A percentile compares a stretch with the other conserved stretches of the same genome.
phyloP scores from a whole-genome alignment of 2,329 filamentous ascomycete species.

The Pestalotiopsis sp. region DNA sequence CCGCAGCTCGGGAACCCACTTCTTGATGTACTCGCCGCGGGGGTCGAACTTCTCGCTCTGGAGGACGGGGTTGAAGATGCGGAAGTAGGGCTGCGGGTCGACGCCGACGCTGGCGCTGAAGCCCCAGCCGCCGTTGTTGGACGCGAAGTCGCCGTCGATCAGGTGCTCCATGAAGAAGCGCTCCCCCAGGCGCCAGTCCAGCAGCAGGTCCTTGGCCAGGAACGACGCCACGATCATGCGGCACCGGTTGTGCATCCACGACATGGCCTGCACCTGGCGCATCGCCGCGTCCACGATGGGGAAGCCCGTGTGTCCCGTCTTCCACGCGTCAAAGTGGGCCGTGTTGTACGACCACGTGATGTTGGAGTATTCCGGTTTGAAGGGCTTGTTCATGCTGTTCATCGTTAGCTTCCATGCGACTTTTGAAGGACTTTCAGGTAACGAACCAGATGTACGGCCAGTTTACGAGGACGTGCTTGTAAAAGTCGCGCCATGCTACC shows the following conservation, averaged over 20 bases:
- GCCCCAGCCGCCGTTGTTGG: constrained; percentile 71
- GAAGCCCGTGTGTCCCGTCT: constrained; percentile 73
- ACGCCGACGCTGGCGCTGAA: constrained; percentile 56
- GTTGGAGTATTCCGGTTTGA: constrained; percentile 82
- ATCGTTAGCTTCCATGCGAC: constrained; percentile 16
- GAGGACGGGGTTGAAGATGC: constrained; percentile 83
- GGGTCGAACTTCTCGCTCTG: constrained; percentile 88
- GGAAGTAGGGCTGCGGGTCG: constrained; percentile 87
- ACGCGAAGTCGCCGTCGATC: constrained; percentile 79
- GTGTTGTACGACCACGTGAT: constrained; percentile 80
- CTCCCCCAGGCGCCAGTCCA: constrained; percentile 86
- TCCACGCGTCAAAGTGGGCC: constrained; percentile 74
- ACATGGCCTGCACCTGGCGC: constrained; percentile 70
- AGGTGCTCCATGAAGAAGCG: constrained; percentile 80
- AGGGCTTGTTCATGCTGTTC: constrained; percentile 61
- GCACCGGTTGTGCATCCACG: constrained; percentile 84
- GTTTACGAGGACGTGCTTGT: constrained; percentile 80
- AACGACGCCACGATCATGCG: constrained; percentile 86
- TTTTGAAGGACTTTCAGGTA: constrained; percentile 12
- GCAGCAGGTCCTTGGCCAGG: constrained; percentile 75
- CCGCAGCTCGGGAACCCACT: constrained; percentile 78
- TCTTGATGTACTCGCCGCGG: constrained; percentile 77
- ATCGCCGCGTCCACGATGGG: constrained; percentile 87
- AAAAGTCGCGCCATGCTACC: constrained; percentile 86
- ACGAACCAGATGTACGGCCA: constrained; percentile 81